phyloP scores from a whole-genome alignment of 805 yeast genomes.

The Saccharomycopsis lassenensis region DNA sequence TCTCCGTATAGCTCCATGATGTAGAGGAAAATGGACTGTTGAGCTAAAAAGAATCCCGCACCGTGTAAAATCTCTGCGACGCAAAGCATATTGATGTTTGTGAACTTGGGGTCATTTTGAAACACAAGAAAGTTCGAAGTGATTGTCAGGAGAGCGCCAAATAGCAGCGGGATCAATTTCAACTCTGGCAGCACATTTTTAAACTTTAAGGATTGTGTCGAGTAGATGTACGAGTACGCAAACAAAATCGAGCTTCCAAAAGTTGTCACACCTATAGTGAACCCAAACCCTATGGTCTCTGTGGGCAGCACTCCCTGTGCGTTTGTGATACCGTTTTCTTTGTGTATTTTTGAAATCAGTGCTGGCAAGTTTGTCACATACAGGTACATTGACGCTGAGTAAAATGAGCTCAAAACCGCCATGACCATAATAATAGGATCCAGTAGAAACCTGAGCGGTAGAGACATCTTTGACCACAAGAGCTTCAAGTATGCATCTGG shows the following conservation, averaged over 20 bases:
- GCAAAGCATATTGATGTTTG: neutral
- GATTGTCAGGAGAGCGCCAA: slow-evolving; percentile 8
- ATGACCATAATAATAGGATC: slow-evolving; percentile 8
- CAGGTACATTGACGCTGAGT: slow-evolving; percentile 15
- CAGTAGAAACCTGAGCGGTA: slow-evolving; percentile 8
- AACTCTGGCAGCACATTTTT: slow-evolving; percentile 8
- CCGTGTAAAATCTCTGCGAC: slow-evolving; percentile 12
- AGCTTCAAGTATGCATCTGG: slow-evolving; percentile 5
- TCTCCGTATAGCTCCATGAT: slow-evolving; percentile 13
- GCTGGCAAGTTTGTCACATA: slow-evolving; percentile 13
- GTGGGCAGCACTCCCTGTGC: slow-evolving; percentile 1
- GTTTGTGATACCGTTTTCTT: neutral
- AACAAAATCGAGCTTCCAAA: slow-evolving; percentile 9
- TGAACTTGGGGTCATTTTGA: slow-evolving; percentile 1
- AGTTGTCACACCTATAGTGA: slow-evolving; percentile 6
- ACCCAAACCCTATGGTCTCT: slow-evolving; percentile 5
- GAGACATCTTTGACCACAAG: slow-evolving; percentile 1
- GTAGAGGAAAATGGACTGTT: slow-evolving; percentile 12
- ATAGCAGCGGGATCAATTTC: slow-evolving; percentile 4
- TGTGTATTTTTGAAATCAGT: slow-evolving; percentile 4
- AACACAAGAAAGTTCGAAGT: slow-evolving; percentile 5
- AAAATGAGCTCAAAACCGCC: slow-evolving; percentile 9
- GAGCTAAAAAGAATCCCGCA: slow-evolving; percentile 11
- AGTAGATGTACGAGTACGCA: neutral
- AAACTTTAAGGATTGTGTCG: neutral